A percentile compares a stretch with the other conserved stretches of the same genome.
Evolutionary conservation across 352 stramenopile genomes (phyloP).

Genomic region (Phytophthora boehmeriae): DNA sequence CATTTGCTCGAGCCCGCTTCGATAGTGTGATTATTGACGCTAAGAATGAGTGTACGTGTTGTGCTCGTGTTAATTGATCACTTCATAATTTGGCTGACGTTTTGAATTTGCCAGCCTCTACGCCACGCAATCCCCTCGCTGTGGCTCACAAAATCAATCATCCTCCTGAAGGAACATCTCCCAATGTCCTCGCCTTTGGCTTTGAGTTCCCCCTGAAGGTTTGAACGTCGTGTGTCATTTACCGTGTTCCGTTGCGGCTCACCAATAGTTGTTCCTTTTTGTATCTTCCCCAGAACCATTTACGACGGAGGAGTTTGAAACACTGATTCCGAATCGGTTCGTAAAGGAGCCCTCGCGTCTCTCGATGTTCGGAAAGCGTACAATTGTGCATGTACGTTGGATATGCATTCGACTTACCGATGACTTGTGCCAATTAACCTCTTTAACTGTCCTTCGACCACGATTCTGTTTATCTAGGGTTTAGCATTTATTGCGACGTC

Average conservation of each 20-base stretch:
- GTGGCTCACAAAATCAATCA: conserved; percentile 91
- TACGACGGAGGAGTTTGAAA: conserved; percentile 52
- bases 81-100: conserved; percentile 11
- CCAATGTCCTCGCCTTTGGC: conserved; percentile 82
- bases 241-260: too few species aligned
- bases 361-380: conserved; percentile 86
- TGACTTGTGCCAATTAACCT: not conserved
- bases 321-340: conserved; percentile 85
- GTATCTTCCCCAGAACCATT: conserved; percentile 60
- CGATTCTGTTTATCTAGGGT: conserved; percentile 36
- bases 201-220: conserved; percentile 86
- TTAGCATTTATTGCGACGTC: conserved; percentile 77
- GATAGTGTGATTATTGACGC: conserved; percentile 89
- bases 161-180: conserved; percentile 59
- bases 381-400: conserved; percentile 75
- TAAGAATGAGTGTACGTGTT: conserved; percentile 68
- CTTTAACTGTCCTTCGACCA: too few species aligned
- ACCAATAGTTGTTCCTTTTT: not conserved
- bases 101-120: conserved; percentile 45
- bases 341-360: conserved; percentile 79
- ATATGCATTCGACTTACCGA: too few species aligned
- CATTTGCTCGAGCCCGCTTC: conserved; percentile 79
- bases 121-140: conserved; percentile 67
- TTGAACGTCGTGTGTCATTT: not conserved
- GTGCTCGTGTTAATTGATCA: not conserved